These are phyloP conservation scores for Candida sanyaensis DNA, from an alignment of 1,139 yeast genomes.

Conservation along the genomic window DNA sequence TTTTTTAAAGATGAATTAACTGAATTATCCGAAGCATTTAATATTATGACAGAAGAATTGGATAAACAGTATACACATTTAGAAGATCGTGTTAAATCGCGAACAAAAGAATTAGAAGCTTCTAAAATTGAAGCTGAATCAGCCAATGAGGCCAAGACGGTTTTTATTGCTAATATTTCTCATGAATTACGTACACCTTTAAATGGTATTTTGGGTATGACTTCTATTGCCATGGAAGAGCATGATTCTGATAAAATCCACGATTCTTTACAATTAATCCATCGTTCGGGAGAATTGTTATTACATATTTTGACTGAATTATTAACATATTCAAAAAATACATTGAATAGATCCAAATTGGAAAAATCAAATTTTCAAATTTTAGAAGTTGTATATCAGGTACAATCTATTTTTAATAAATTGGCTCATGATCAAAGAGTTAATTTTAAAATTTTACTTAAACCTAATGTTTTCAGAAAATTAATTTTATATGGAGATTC, in stretches of 20 bases:
- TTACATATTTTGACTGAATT: slow-evolving; percentile 87
- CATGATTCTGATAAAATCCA: slow-evolving; percentile 64
- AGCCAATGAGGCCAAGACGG: slow-evolving; percentile 93
- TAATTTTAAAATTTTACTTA: slow-evolving; percentile 53
- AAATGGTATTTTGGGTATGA: slow-evolving; percentile 95
- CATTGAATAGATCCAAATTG: slow-evolving; percentile 80
- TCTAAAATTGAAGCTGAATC: slow-evolving; percentile 89
- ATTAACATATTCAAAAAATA: slow-evolving; percentile 85
- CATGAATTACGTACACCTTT: slow-evolving; percentile 94
- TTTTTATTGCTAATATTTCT: slow-evolving; percentile 92
- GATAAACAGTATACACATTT: slow-evolving; percentile 79
- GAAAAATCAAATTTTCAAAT: slow-evolving; percentile 79
- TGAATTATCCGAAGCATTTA: slow-evolving; percentile 85
- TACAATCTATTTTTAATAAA: slow-evolving; percentile 84
- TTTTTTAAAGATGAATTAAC: slow-evolving; percentile 83
- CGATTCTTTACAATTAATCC: slow-evolving; percentile 69
- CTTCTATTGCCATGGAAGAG: slow-evolving; percentile 90
- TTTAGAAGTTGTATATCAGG: slow-evolving; percentile 77
- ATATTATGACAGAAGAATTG: slow-evolving; percentile 86
- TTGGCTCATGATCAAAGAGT: slow-evolving; percentile 80
- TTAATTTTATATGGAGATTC: slow-evolving; percentile 81
- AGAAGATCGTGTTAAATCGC: slow-evolving; percentile 85
- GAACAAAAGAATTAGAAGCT: slow-evolving; percentile 87
- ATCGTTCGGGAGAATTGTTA: slow-evolving; percentile 83
- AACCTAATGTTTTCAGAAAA: slow-evolving; percentile 61